Base-by-base conservation (phyloP, 805 yeast species). In the Hemisphaericaspora nanyangensis region DNA sequence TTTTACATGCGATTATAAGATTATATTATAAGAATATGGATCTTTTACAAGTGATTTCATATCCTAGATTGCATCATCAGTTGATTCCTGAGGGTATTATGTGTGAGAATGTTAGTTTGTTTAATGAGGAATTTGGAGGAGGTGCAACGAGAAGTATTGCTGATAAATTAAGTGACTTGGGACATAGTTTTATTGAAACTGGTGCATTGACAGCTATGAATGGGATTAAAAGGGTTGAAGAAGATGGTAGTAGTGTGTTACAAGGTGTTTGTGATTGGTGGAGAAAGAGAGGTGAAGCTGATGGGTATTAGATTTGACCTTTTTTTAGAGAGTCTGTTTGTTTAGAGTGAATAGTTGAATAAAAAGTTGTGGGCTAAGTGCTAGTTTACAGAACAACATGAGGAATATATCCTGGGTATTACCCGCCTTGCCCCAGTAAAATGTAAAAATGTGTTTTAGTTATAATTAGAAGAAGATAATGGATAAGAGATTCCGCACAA, bases 61-160 rank as follows among this genome's bases (percentile, higher is more conserved):
- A 65, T 51, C 97, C 97, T 1, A 65, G 99, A 38, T 34, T 87
- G 8, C 98, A 91, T 56, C 96, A 91, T 57, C 99, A 91, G 59
- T 72, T 91, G 17, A 56, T 91, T 18, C 97, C 97, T 0, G 81
- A 87, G 45, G 55, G 51, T 3, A 63, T 79, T 1, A 78, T 68
- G 59, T 71, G 83, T 30, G 98, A 90, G 52, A 55, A 67, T 11
- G 70, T 76, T 32, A 63, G 72, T 1, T 39, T 58, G 25, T 53
- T 56, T 5, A 74, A 60, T 22, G 45, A 52, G 15, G 74, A 68
- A 37, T 24, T 60, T 76, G 22, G 12, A 6, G 26, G 29, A 17
- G 20, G 33, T 30, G 37, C 32, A 2, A 3, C 39, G 0, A 60
- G 74, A 3, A n/a, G n/a, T n/a, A 58, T 62, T 13, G 57, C 68